phyloP scores from a whole-genome alignment of 129 eudicot genomes.

The Flaveria trinervia region DNA sequence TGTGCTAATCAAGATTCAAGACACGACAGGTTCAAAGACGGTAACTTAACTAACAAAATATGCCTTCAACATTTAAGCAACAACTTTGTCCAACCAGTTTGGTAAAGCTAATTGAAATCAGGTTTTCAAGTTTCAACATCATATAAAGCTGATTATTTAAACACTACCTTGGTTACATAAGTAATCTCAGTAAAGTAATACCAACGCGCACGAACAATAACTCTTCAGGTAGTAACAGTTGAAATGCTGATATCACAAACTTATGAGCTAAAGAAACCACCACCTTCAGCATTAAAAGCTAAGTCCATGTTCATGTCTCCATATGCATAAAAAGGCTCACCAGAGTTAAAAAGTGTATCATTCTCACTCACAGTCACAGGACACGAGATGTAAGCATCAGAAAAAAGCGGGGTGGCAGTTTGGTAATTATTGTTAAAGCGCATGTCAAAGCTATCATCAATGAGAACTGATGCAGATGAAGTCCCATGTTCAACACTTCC shows the following conservation, averaged over 20 bases:
- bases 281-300: constrained; percentile 16
- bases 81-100: constrained; percentile 3
- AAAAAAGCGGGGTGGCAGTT: constrained; percentile 5
- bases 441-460: constrained; percentile 9
- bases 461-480: constrained; percentile 15
- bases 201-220: constrained; percentile 4
- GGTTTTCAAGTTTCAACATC: not conserved
- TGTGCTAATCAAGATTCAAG: not conserved
- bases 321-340: not conserved
- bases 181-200: constrained; percentile 20
- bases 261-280: constrained; percentile 14
- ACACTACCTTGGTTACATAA: not conserved
- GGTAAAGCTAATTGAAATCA: constrained; percentile 25
- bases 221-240: too few relatives aligned
- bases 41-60: constrained; percentile 1
- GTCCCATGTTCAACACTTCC: constrained; percentile 15
- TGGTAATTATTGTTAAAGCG: constrained; percentile 4
- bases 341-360: not conserved
- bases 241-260: constrained; percentile 12
- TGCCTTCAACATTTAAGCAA: constrained; percentile 17
- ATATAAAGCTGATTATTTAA: constrained; percentile 9
- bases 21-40: not conserved
- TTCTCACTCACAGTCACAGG: constrained; percentile 15
- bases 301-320: constrained; percentile 26
- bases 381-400: not conserved